Percentiles rank a stretch among this genome's conserved stretches.
Conservation (phyloP, 257 asterid species). For the Misopates orontium region DNA sequence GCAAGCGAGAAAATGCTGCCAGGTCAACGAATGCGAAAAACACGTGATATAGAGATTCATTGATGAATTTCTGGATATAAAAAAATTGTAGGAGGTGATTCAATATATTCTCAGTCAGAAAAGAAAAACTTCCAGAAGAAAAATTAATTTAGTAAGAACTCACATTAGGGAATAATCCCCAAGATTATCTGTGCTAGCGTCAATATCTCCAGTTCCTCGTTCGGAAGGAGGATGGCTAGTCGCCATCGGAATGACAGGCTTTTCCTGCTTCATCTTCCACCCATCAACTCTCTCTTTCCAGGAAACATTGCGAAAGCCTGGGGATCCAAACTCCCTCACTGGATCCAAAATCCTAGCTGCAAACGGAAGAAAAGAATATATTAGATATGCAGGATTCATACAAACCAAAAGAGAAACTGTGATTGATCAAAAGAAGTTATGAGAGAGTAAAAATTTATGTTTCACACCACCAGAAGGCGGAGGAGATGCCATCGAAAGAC, state of each 20-base stretch:
- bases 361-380: constrained; percentile 18
- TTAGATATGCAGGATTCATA: no score
- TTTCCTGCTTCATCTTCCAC: constrained; percentile 99
- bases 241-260: constrained; percentile 74
- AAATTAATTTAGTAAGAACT: constrained; percentile 40
- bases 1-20: constrained; percentile 4
- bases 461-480: constrained; percentile 76
- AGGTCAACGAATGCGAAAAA: not conserved
- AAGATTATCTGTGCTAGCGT: constrained; percentile 82
- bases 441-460: constrained; percentile 48
- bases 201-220: constrained; percentile 89
- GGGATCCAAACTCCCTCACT: constrained; percentile 85
- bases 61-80: no score
- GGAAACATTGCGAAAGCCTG: constrained; percentile 95
- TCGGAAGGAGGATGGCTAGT: constrained; percentile 90
- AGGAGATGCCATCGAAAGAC: constrained; percentile 96
- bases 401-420: constrained; percentile 27
- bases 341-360: constrained; percentile 97
- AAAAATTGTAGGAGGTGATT: no score
- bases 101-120: no score
- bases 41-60: no score
- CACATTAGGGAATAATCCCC: constrained; percentile 87
- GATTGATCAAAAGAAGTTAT: constrained; percentile 39
- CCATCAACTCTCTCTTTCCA: constrained; percentile 99
- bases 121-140: no score